Conservation (phyloP, 768 basidiomycete genomes). For the Hericium erinaceus region DNA sequence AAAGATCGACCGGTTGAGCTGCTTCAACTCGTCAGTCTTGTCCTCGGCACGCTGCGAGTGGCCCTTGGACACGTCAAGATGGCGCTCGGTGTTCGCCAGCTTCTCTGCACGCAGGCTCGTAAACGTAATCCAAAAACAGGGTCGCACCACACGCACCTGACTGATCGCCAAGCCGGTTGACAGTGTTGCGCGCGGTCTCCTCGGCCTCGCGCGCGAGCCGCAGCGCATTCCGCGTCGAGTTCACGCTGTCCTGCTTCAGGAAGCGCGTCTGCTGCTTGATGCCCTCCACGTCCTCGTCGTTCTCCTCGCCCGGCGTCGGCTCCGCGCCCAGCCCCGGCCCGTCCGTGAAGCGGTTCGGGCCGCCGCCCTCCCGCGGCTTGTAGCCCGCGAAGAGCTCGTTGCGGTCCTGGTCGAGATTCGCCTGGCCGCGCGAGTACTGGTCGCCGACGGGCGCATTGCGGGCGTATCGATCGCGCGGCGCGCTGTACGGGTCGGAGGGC, state of each 20-base stretch:
- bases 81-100: slow-evolving; percentile 89
- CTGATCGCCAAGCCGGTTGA: slow-evolving; percentile 80
- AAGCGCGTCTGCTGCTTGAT: slow-evolving; percentile 89
- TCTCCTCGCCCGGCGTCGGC: slow-evolving; percentile 57
- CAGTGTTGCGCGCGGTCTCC: slow-evolving; percentile 84
- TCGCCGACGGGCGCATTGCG: slow-evolving; percentile 50
- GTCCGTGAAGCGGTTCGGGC: slow-evolving; percentile 56
- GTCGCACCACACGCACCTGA: slow-evolving; percentile 53
- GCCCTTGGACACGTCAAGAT: slow-evolving; percentile 86
- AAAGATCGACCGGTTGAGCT: slow-evolving; percentile 93
- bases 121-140: neutral
- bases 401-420: slow-evolving; percentile 56
- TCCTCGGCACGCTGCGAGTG: slow-evolving; percentile 86
- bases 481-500: neutral
- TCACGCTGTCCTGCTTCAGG: slow-evolving; percentile 87
- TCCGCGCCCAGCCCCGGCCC: slow-evolving; percentile 36
- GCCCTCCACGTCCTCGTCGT: slow-evolving; percentile 84
- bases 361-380: slow-evolving; percentile 41
- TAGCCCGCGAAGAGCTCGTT: slow-evolving; percentile 70
- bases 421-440: slow-evolving; percentile 53
- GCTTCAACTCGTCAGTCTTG: slow-evolving; percentile 86
- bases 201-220: slow-evolving; percentile 93
- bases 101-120: slow-evolving; percentile 40
- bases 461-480: slow-evolving; percentile 35
- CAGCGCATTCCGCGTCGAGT: slow-evolving; percentile 84